Base-by-base conservation (phyloP, 2,329 filamentous ascomycete genomes). In the Colletotrichum australisinense region DNA sequence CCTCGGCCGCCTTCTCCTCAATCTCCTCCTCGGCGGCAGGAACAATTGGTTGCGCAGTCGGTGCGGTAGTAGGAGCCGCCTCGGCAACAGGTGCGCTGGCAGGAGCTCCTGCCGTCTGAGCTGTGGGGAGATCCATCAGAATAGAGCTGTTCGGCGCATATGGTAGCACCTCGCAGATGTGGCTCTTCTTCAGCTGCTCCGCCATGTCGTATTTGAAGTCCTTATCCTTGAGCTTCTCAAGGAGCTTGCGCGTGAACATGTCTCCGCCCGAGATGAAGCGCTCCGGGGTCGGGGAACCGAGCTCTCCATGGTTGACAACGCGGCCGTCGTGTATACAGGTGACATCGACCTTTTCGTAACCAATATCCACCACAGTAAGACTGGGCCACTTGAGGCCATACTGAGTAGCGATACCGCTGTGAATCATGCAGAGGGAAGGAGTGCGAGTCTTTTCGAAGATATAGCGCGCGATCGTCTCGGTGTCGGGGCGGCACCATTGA, bases 381-480 rank as follows among this genome's bases (percentile, higher is more conserved):
- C 91, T 95, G 38, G 92, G 88, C 86, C 88, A 89, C 81, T 90
- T 91, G 35, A 95, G 89, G 12, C 95, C 95, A 79, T 97, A 98
- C 69, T 97, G 93, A 1, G 95, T 93, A 30, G 97, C 95, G 59
- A 97, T 85, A 3, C 94, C 95, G 77, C 95, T 93, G 83, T 98
- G 94, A 86, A 99, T 93, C 75, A 98, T 88, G 78, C 93, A 95
- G 64, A 99, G 93, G 0, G 94, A 95, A 0, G 97, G 97, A 0
- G 95, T 97, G 85, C 96, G 97, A 80, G 97, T 98, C 84, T 97
- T 97, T 84, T 99, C 97, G 79, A 99, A 99, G 76, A 98, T 91
- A 86, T 98, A 99, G 75, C 97, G 94, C 16, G 95, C 94, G 76
- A 99, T 92, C 52, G 90, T 90, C 83, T 98, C 96, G 80, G 93